These are phyloP conservation scores for Camellia oleifera DNA, from an alignment of 179 eudicot species.

Conservation along the genomic window DNA sequence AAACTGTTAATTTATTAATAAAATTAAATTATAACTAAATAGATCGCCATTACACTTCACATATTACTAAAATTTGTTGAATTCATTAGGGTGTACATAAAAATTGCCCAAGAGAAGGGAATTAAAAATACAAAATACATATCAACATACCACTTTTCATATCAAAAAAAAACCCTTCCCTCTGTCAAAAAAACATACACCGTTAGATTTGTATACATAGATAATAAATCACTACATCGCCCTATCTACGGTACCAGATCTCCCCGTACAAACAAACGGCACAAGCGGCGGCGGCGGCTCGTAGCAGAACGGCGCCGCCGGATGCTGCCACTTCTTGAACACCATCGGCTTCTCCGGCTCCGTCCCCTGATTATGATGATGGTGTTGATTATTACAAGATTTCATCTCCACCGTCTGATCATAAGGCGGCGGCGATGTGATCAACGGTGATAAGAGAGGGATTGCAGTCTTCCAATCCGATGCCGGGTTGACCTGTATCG, in stretches of 20 bases:
- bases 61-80: too few species aligned
- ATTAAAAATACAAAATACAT: too few species aligned
- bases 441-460: slow-evolving; percentile 70
- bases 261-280: slow-evolving; percentile 27
- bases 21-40: too few species aligned
- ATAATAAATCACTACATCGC: too few species aligned
- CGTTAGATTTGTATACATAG: background rate
- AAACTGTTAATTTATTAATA: too few species aligned
- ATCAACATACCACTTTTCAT: too few species aligned
- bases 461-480: slow-evolving; percentile 85
- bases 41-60: too few species aligned
- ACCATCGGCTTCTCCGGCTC: slow-evolving; percentile 31
- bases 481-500: slow-evolving; percentile 50
- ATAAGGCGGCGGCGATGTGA: slow-evolving; percentile 42
- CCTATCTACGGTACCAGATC: background rate
- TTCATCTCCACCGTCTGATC: slow-evolving; percentile 31
- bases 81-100: too few species aligned
- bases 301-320: slow-evolving; percentile 69
- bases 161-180: background rate
- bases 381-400: slow-evolving; percentile 3
- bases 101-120: too few species aligned
- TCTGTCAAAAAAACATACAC: slow-evolving; percentile 6
- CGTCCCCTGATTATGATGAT: slow-evolving; percentile 9
- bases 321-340: slow-evolving; percentile 77
- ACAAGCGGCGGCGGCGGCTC: slow-evolving; percentile 35